Conservation (phyloP, 805 yeast genomes). For the Nakazawaea ambrosiae region DNA sequence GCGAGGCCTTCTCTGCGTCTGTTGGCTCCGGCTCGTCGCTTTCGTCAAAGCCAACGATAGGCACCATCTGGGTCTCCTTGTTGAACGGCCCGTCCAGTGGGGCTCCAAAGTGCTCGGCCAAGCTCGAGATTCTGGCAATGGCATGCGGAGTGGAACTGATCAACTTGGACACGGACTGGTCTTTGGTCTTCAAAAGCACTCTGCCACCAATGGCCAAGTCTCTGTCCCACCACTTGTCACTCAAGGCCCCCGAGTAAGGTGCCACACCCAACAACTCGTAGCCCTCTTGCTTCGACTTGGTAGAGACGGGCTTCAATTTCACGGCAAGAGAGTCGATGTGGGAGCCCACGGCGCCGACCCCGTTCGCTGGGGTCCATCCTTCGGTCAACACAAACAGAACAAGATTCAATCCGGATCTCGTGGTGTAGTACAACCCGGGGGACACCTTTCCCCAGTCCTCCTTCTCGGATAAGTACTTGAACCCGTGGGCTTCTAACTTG, state of each 20-base stretch:
- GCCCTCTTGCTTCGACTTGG: slow-evolving; percentile 59
- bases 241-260: slow-evolving; percentile 70
- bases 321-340: slow-evolving; percentile 70
- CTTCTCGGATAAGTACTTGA: slow-evolving; percentile 58
- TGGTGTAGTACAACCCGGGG: slow-evolving; percentile 57
- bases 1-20: slow-evolving; percentile 52
- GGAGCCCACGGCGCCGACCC: slow-evolving; percentile 64
- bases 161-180: slow-evolving; percentile 33
- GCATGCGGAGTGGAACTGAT: slow-evolving; percentile 59
- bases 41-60: slow-evolving; percentile 55
- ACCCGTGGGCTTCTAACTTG: slow-evolving; percentile 51
- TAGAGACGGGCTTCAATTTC: slow-evolving; percentile 65
- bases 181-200: slow-evolving; percentile 40
- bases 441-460: slow-evolving; percentile 37
- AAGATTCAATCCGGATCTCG: slow-evolving; percentile 60
- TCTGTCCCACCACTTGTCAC: slow-evolving; percentile 71
- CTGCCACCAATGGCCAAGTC: slow-evolving; percentile 84
- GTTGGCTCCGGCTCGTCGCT: slow-evolving; percentile 38
- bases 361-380: slow-evolving; percentile 55
- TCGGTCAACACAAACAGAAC: slow-evolving; percentile 66
- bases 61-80: slow-evolving; percentile 72
- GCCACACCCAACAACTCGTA: slow-evolving; percentile 77
- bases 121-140: slow-evolving; percentile 73
- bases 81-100: slow-evolving; percentile 67
- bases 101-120: slow-evolving; percentile 83